phyloP scores from a whole-genome alignment of 148 eudicot species.

The Cornus controversa region DNA sequence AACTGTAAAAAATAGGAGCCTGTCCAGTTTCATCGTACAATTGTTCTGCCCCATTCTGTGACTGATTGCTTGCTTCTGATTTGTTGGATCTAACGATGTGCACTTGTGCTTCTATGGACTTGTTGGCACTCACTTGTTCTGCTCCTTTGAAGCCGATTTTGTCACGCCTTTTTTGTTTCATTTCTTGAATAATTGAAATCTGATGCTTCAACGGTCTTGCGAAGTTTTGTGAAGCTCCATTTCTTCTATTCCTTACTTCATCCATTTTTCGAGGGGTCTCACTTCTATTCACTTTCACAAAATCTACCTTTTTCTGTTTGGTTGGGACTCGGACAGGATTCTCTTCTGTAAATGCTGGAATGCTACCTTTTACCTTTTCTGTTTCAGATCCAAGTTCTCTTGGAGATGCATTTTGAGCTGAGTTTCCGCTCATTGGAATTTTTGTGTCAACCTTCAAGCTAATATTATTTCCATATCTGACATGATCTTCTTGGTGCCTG shows the following conservation, averaged over 20 bases:
- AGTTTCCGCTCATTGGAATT: constrained; percentile 17
- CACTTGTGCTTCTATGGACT: constrained; percentile 21
- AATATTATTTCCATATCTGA: constrained; percentile 8
- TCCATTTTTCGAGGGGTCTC: constrained; percentile 33
- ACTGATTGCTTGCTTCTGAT: constrained; percentile 17
- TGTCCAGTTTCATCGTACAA: constrained; percentile 20
- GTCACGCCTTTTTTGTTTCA: constrained; percentile 30
- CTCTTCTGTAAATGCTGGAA: constrained; percentile 18
- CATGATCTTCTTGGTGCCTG: constrained; percentile 18
- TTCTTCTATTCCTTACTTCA: constrained; percentile 37
- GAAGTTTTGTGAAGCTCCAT: constrained; percentile 18
- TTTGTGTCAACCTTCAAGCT: constrained; percentile 16
- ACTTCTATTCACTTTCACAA: constrained; percentile 21
- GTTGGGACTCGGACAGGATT: constrained; percentile 27
- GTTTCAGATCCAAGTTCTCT: constrained; percentile 22
- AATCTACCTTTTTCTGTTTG: constrained; percentile 23
- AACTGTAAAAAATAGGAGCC: constrained; percentile 14
- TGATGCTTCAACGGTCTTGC: constrained; percentile 34
- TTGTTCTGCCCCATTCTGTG: constrained; percentile 15
- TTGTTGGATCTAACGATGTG: constrained; percentile 10
- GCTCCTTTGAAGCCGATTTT: constrained; percentile 21
- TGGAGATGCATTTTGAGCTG: constrained; percentile 20
- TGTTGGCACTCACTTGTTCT: constrained; percentile 20
- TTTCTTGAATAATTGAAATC: constrained; percentile 27
- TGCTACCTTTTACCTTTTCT: constrained; percentile 14